These are phyloP conservation scores for Haplosporangium sp. DNA, from an alignment of 371 early-diverging fungal species.

Conservation along the genomic window DNA sequence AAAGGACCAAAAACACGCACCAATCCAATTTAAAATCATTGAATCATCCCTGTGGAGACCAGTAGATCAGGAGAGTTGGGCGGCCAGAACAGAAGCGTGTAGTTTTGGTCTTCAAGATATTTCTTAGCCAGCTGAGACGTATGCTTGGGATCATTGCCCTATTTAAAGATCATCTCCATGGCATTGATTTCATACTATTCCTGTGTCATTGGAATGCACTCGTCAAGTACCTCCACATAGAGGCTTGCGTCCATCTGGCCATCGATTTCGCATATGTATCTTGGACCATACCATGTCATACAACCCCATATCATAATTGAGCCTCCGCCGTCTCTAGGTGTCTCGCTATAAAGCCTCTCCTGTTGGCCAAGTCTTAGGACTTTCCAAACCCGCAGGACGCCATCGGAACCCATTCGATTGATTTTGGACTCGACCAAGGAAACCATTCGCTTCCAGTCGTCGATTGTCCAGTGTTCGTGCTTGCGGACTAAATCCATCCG, in stretches of 20 bases:
- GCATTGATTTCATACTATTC: neutral
- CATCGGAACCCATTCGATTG: conserved; percentile 1
- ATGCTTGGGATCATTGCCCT: conserved; percentile 45
- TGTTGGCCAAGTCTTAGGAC: neutral
- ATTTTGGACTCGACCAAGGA: conserved; percentile 7
- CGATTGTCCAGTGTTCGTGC: no score
- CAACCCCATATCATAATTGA: neutral
- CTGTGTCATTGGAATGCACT: neutral
- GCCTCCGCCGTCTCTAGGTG: neutral
- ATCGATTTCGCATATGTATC: neutral
- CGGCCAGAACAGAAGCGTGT: neutral
- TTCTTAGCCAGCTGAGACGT: conserved; percentile 14
- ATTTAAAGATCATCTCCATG: conserved; percentile 29
- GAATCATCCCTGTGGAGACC: no score
- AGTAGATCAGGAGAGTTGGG: conserved; percentile 33
- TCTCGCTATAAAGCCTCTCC: neutral
- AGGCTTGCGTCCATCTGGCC: neutral
- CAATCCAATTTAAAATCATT: no score
- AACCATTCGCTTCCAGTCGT: no score
- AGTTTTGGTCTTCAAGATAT: conserved; percentile 19
- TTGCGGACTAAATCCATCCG: no score
- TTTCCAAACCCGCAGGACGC: neutral
- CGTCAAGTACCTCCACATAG: neutral
- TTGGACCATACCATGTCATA: conserved; percentile 1
- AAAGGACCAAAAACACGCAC: no score